phyloP scores from a whole-genome alignment of 78 protist genomes.

The Dictyostelium capitatum region DNA sequence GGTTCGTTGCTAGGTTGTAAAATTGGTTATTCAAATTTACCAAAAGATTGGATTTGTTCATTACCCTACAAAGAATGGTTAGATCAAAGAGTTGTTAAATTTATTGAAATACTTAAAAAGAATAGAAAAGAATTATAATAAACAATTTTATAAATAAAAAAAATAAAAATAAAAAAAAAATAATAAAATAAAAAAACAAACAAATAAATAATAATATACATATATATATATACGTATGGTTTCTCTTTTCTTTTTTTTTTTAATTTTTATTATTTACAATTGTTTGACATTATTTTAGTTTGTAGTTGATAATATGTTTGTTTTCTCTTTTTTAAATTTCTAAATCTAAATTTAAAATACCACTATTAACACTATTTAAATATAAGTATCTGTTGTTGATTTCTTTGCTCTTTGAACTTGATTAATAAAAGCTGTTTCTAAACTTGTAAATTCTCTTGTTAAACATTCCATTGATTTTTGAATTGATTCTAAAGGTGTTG shows the following conservation, averaged over 20 bases:
- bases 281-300: background rate
- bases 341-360: background rate
- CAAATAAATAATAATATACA: background rate
- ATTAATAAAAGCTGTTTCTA: slow-evolving; percentile 41
- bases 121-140: background rate
- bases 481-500: slow-evolving; percentile 62
- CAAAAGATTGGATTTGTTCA: slow-evolving; percentile 73
- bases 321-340: background rate
- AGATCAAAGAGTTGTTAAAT: slow-evolving; percentile 59
- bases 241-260: background rate
- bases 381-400: slow-evolving; percentile 15
- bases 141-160: background rate
- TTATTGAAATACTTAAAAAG: slow-evolving; percentile 35
- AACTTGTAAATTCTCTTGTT: slow-evolving; percentile 55
- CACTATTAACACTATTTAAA: no score
- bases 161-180: background rate
- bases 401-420: slow-evolving; percentile 38
- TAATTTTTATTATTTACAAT: background rate
- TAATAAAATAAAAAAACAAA: background rate
- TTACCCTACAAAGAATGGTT: slow-evolving; percentile 83
- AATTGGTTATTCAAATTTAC: slow-evolving; percentile 70
- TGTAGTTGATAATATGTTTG: background rate
- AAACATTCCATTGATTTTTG: slow-evolving; percentile 59
- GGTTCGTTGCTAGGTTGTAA: slow-evolving; percentile 74
- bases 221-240: background rate